These are phyloP conservation scores for Camellia sinensis DNA, from an alignment of 148 eudicot genomes.

Conservation along the genomic window DNA sequence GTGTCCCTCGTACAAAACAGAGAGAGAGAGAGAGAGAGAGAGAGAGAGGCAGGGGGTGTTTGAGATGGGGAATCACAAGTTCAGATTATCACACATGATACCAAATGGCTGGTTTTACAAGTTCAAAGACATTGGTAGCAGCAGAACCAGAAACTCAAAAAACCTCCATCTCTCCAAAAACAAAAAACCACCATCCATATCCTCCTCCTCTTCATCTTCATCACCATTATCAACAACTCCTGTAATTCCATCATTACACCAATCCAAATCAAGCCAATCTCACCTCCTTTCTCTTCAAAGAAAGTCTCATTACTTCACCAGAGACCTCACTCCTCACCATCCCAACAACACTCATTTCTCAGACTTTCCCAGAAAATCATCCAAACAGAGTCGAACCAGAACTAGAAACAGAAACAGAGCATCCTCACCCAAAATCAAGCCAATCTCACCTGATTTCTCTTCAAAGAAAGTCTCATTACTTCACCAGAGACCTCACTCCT, in stretches of 20 bases:
- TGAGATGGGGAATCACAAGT: slow-evolving; percentile 43
- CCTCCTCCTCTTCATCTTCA: slow-evolving; percentile 18
- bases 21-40: not conserved
- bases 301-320: slow-evolving; percentile 61
- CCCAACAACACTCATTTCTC: not conserved
- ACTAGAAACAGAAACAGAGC: slow-evolving; percentile 17
- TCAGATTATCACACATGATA: slow-evolving; percentile 50
- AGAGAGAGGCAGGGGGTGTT: not conserved
- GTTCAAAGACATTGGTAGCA: slow-evolving; percentile 35
- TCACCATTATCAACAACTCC: slow-evolving; percentile 19
- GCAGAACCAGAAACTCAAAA: slow-evolving; percentile 18
- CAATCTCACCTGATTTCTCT: slow-evolving; percentile 15
- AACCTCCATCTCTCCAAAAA: slow-evolving; percentile 16
- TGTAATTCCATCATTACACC: not conserved
- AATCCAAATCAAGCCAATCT: slow-evolving; percentile 10
- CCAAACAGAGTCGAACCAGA: slow-evolving; percentile 31
- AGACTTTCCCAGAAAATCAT: slow-evolving; percentile 40
- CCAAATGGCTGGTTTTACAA: slow-evolving; percentile 63
- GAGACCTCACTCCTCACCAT: slow-evolving; percentile 39
- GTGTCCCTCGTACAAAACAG: not conserved
- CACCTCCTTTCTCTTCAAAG: slow-evolving; percentile 27
- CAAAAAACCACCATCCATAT: slow-evolving; percentile 19
- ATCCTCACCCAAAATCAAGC: not conserved
- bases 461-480: slow-evolving; percentile 61
- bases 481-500: slow-evolving; percentile 46